phyloP scores from a whole-genome alignment of 1,284 basidiomycete species.

The Lentinula novae-zelandiae region DNA sequence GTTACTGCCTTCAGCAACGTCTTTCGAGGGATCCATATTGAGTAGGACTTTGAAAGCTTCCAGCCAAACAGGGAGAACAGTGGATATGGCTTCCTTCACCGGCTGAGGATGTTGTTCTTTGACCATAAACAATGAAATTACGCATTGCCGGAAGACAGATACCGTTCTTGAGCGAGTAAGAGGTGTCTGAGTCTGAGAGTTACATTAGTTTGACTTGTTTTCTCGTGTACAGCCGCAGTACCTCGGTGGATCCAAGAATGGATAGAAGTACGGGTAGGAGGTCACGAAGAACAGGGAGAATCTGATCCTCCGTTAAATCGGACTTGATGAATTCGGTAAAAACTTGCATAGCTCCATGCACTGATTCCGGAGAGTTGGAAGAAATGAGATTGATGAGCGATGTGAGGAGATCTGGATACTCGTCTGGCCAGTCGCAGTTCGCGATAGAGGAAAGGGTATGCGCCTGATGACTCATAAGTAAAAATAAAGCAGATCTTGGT shows the following conservation, averaged over 20 bases:
- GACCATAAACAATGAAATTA: slow-evolving; percentile 90
- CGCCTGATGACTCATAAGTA: slow-evolving; percentile 46
- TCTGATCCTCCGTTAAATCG: slow-evolving; percentile 89
- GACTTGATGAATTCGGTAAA: slow-evolving; percentile 89
- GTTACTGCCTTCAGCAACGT: slow-evolving; percentile 51
- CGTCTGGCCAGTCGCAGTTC: slow-evolving; percentile 90
- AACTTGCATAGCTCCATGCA: slow-evolving; percentile 95
- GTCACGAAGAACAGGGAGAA: slow-evolving; percentile 81
- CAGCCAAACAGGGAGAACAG: slow-evolving; percentile 87
- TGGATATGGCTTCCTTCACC: slow-evolving; percentile 78
- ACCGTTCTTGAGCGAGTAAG: slow-evolving; percentile 83
- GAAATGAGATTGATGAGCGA: slow-evolving; percentile 74
- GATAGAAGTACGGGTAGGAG: slow-evolving; percentile 81
- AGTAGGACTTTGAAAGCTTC: slow-evolving; percentile 81
- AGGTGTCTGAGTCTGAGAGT: slow-evolving; percentile 61
- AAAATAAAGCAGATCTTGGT: background rate
- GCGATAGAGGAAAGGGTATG: slow-evolving; percentile 83
- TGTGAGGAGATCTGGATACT: slow-evolving; percentile 80
- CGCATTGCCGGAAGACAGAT: slow-evolving; percentile 87
- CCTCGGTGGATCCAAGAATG: slow-evolving; percentile 77
- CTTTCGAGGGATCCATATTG: slow-evolving; percentile 56
- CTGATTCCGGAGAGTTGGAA: slow-evolving; percentile 64
- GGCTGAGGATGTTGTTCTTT: slow-evolving; percentile 88
- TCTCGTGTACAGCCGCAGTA: slow-evolving; percentile 23
- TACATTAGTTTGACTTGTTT: background rate